Base-by-base conservation (phyloP, 192 early-diverging fungal genomes). In the Coemansia sp. region DNA sequence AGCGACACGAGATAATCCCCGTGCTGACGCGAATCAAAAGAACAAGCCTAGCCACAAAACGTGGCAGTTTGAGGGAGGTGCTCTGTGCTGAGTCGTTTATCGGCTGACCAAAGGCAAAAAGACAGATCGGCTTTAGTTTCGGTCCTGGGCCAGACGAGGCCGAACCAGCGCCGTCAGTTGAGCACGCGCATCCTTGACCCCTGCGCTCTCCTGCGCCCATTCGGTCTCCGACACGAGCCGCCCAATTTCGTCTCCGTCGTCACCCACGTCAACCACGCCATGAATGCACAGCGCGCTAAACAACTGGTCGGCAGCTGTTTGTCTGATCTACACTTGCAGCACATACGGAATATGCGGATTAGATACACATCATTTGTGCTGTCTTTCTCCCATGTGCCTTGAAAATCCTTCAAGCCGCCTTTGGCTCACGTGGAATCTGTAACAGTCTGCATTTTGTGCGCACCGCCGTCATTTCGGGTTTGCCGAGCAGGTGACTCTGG, bases 261-360 rank as follows among this genome's bases (percentile, higher is more conserved):
- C 58, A 24, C 43, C 65, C 38, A 39, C 62, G 11, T 55, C 66
- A 8, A 51, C 48, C n/a, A 65, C 66, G 52, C 69, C 72, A 55
- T 81, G 70, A 4, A 81, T 75, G 60, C 78, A 81, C 35, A 75
- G 47, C 55, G 66, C 56, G 12, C 62, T 66, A 52, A 66, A 81
- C 49, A 75, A 59, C 37, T 75, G 72, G 64, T 81, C 78, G 60
- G 69, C 72, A 49, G 78, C 78, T 56, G 59, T 35, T 25, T 81
- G 78, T 57, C 78, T 60, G 73, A 81, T 81, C 78, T 81, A 81
- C 73, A 72, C 15, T 3, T 54, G 10, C 29, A 43, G 41, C 12
- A 43, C 41, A 63, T 22, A 60, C 53, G 25, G 56, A 58, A 53
- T 23, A 53, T 27, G 51, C 51, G 23, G 22, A 14, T 53, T 53